Evolutionary conservation across 2,329 filamentous ascomycete genomes (phyloP), one percentile per base, ranked within the genome.

Genomic region (Aspergillus clavatus): DNA sequence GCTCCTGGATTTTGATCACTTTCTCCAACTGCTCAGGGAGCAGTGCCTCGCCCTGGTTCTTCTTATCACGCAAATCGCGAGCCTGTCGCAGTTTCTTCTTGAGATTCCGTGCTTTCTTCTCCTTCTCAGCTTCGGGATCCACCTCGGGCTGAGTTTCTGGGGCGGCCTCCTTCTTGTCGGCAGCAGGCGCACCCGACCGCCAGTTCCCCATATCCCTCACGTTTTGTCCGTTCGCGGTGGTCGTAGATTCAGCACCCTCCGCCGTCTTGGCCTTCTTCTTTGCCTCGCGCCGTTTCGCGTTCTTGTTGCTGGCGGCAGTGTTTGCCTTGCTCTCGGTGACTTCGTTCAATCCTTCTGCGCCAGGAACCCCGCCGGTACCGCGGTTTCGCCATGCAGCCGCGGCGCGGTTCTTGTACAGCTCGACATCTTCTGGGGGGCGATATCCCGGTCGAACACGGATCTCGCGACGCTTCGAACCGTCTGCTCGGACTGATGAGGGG

Each of bases 41-140:
- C 49, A 98, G 71, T 4, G 81, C 77, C 63, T 88, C 86, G 16
- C 93, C 93, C 45, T 82, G 83, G 19, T 95, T 87, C 68, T 95
- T 95, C 77, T 95, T 96, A 59, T 83, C 84, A 64, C 89, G 86
- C 43, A 98, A 76, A 2, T 97, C 93, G 56, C 83, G 86, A 3
- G 93, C 91, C 67, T 98, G 93, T 60, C 91, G 87, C 48, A 98
- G 74, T 71, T 97, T 98, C 77, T 98, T 98, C 66, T 85, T 87
- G 36, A 97, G 72, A 60, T 88, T 94, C 53, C 90, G 83, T 1
- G 86, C 91, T 67, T 95, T 94, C 75, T 95, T 98, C 65, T 95
- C 89, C 57, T 80, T 86, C 67, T 96, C 89, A 0, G 76, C 82
- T 53, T 89, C 86, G 0, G 80, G 76, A 56, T 93, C 85, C 0